These are phyloP conservation scores for Polymyxa betae DNA, from an alignment of 208 protist genomes.

Conservation along the genomic window DNA sequence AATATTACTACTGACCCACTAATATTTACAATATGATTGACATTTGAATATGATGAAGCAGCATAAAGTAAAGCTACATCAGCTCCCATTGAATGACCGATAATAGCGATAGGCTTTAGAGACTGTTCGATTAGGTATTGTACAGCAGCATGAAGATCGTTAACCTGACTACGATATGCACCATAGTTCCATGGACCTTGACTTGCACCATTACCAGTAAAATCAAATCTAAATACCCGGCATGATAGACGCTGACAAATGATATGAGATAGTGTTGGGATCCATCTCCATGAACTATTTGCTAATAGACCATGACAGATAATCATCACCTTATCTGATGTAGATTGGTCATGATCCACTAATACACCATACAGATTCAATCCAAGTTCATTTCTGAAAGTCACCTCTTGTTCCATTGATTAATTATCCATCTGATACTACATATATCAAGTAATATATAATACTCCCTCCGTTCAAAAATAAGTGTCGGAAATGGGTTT, in stretches of 20 bases:
- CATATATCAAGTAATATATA: too few relatives aligned
- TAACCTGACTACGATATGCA: not conserved
- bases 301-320: slow-evolving; percentile 20
- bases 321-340: not conserved
- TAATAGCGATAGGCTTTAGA: not conserved
- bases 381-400: not conserved
- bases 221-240: slow-evolving; percentile 24
- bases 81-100: slow-evolving; percentile 11
- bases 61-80: slow-evolving; percentile 10
- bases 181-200: not conserved
- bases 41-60: not conserved
- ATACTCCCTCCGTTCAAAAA: too few relatives aligned
- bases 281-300: slow-evolving; percentile 4
- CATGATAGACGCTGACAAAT: not conserved
- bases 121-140: not conserved
- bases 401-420: not conserved
- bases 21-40: not conserved
- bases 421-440: too few relatives aligned
- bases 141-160: not conserved
- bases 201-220: not conserved
- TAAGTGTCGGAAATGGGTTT: too few relatives aligned
- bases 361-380: not conserved
- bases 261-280: not conserved
- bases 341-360: not conserved
- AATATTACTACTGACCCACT: slow-evolving; percentile 12